These are phyloP conservation scores for Ustilago bromivora DNA, from an alignment of 1,284 basidiomycete species.

Conservation along the genomic window DNA sequence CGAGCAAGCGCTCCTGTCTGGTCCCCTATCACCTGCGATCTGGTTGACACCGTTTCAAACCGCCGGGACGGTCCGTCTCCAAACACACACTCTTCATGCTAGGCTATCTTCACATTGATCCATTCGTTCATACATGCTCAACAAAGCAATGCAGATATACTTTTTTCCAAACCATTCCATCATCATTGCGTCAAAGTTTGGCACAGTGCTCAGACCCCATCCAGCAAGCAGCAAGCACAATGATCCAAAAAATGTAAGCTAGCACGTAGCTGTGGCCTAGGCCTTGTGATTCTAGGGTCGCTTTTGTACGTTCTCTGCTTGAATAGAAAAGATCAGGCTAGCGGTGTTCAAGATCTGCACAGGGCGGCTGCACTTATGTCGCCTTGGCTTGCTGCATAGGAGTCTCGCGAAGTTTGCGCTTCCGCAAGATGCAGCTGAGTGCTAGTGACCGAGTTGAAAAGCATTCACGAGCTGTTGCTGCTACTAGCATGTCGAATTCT, in stretches of 20 bases:
- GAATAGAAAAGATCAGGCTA: neutral
- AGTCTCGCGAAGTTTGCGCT: neutral
- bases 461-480: neutral
- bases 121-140: neutral
- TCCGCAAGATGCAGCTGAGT: neutral
- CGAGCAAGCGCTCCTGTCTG: constrained; percentile 20
- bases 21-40: neutral
- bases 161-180: neutral
- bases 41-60: neutral
- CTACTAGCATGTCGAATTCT: neutral
- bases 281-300: neutral
- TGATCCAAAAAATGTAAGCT: neutral
- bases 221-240: neutral
- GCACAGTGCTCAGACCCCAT: neutral
- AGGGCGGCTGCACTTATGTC: neutral
- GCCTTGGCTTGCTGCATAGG: neutral
- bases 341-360: neutral
- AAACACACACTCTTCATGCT: neutral
- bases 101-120: neutral
- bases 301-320: neutral
- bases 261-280: neutral
- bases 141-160: neutral
- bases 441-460: neutral
- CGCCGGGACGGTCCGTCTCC: neutral
- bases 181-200: neutral